These are phyloP conservation scores for Zymoseptoria pseudotritici DNA, from an alignment of 2,329 filamentous ascomycete genomes.

Conservation along the genomic window DNA sequence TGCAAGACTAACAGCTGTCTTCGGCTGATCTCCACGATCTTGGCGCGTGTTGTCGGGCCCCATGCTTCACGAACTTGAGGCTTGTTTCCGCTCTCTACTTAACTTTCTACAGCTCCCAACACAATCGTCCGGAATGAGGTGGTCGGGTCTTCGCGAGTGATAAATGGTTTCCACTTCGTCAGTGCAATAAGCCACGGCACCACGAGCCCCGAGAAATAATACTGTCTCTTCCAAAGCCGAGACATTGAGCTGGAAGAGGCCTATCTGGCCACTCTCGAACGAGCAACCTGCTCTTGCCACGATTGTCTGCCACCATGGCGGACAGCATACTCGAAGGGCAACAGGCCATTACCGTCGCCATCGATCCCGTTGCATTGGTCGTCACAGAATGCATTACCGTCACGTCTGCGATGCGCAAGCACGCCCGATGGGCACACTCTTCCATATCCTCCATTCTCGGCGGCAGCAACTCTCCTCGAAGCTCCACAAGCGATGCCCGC, in stretches of 20 bases:
- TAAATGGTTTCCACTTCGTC: background rate
- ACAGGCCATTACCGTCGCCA: conserved; percentile 25
- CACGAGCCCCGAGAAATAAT: background rate
- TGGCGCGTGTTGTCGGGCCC: background rate
- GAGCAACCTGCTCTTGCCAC: background rate
- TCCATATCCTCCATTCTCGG: conserved; percentile 94
- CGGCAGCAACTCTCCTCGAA: conserved; percentile 7
- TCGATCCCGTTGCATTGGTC: conserved; percentile 52
- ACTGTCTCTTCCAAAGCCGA: background rate
- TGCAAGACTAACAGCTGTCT: background rate
- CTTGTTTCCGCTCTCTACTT: background rate
- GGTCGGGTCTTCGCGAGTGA: background rate
- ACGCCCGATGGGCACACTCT: conserved; percentile 90
- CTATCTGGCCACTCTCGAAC: background rate
- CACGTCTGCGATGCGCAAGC: conserved; percentile 95
- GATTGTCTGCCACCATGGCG: conserved; percentile 3
- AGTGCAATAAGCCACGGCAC: background rate
- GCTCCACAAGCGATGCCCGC: conserved; percentile 12
- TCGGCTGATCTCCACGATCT: background rate
- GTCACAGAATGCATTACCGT: conserved; percentile 99
- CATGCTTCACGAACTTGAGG: background rate
- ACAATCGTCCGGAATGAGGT: background rate
- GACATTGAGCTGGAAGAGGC: background rate
- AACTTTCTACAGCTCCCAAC: background rate
- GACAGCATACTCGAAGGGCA: conserved; percentile 1